Evolutionary conservation across 176 grass and related monocot species (phyloP), one percentile per base, ranked within the genome.

Genomic region (Pharus latifolius): DNA sequence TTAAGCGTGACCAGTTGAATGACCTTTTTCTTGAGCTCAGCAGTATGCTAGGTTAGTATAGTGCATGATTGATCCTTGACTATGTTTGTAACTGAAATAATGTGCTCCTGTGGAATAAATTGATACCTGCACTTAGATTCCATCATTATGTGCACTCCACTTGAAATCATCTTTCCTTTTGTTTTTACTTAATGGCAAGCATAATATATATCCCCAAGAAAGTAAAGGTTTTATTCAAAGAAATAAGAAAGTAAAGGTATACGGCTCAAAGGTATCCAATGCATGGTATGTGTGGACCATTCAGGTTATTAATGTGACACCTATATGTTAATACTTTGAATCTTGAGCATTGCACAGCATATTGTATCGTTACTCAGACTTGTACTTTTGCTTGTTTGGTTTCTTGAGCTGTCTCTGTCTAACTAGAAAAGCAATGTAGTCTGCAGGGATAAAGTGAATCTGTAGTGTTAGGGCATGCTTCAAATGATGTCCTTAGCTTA

Each of bases 1-100:
- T 85, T 51, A 92, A 88, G 76, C 85, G 89, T 58, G 89, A 88
- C 55, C 81, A 88, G 32, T 70, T 92, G 67, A 92, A 92, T 82
- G 89, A 92, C 34, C 85, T 85, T 73, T 92, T 92, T 57, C 33
- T 88, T 62, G 85, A 85, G 65, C 82, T 92, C 10, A 61, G 78
- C 22, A 84, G 76, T 82, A 80, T 88, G 73, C 81, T 92, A 76
- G 89, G 89, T 85, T 82, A 63, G 73, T 73, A 60, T 28, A 15
- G 20, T 69, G 25, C 34, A 14, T 66, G 24, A 19, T 33, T 25
- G 63, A 49, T 18, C 20, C 29, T 54, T 79, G 19, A 29, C 15
- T 60, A 67, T 84, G 14, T 47, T 12, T 80, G 30, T 47, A 67
- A 49, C 47, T 56, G 4, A 63, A 26, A 17, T 58, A 64, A 46